phyloP scores from a whole-genome alignment of 2,329 filamentous ascomycete genomes.

The Aureobasidium vineae region DNA sequence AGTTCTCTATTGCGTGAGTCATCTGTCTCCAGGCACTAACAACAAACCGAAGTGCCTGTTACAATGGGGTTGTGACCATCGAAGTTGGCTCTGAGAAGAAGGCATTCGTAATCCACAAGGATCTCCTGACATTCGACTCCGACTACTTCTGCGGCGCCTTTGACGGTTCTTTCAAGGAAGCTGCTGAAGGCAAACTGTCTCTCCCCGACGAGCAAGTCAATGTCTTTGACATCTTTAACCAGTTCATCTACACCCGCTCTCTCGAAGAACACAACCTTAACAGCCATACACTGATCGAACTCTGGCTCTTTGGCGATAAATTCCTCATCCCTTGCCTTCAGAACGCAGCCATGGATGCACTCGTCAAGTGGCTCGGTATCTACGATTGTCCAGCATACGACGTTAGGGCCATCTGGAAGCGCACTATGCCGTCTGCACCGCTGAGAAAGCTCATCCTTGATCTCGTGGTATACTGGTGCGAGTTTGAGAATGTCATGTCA shows the following conservation, averaged over 20 bases:
- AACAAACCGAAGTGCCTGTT: too few relatives aligned
- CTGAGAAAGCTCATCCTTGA: neutral
- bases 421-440: neutral
- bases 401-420: too few relatives aligned
- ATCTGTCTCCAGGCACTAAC: too few relatives aligned
- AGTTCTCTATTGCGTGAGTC: neutral
- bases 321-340: neutral
- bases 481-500: too few relatives aligned
- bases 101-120: neutral
- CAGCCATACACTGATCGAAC: too few relatives aligned
- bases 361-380: too few relatives aligned
- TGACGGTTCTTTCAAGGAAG: neutral
- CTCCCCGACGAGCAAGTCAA: neutral
- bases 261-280: too few relatives aligned
- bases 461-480: neutral
- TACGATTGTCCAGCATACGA: neutral
- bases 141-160: neutral
- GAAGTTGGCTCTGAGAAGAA: neutral
- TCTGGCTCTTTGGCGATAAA: neutral
- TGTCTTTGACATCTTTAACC: neutral
- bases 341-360: neutral
- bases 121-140: constrained; percentile 2
- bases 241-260: neutral
- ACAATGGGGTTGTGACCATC: neutral
- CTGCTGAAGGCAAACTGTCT: neutral